Base-by-base conservation (phyloP, 805 yeast species). In the Candida quercuum region DNA sequence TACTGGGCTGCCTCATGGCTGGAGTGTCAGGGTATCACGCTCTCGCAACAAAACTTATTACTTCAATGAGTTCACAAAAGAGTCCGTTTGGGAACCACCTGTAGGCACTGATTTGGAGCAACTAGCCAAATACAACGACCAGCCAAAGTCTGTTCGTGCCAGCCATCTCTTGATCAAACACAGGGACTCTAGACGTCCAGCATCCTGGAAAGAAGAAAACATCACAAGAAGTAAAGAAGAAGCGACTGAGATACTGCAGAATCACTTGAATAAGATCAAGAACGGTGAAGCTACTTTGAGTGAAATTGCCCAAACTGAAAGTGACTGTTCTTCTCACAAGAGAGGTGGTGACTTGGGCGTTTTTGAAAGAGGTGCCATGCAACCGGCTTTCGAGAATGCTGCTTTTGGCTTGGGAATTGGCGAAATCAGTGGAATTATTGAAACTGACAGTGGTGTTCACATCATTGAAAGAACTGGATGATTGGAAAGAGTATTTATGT, bases 311-410 rank as follows among this genome's bases (percentile, higher is more conserved):
- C 57, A 67, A 26, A 78, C 87, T 3, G 93, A 86, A 57, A 81
- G 94, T 45, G 99, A 91, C 57, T 88, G 97, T 60, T 75, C 85
- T 14, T 82, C 94, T 10, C 94, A 84, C 52, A 67, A 82, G 33
- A 79, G 85, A 53, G 87, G 88, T 16, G 99, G 99, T 32, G 99
- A 93, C 59, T 69, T 93, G 51, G 98, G 99, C 0, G 78, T 65
- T 54, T 93, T 93, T 56, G 86, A 84, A 18, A 78, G 72, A 43
- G 96, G 96, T 28, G 88, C 82, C 51, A 93, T 93, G 99, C 98
- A 93, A 61, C 96, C 96, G 25, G 65, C 82, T 41, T 93, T 93
- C 55, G 99, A 93, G 61, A 79, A 79, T 42, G 95, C 93, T 2
- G 81, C 96, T 2, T 91, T 84, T 58, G 79, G 64, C 5, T 66